phyloP scores from a whole-genome alignment of 148 eudicot species.

The Persicaria maculosa region DNA sequence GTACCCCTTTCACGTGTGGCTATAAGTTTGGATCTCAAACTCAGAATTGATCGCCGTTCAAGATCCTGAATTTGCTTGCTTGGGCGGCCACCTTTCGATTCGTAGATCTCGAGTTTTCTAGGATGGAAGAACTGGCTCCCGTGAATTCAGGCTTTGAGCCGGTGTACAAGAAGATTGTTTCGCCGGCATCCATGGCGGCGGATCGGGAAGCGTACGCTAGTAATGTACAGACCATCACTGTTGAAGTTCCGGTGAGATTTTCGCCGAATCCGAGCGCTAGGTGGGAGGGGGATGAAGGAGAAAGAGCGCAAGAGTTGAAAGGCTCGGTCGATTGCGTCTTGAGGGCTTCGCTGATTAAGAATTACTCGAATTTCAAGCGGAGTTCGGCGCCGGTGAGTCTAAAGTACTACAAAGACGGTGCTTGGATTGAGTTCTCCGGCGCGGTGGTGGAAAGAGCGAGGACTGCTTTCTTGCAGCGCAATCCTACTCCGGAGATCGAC shows the following conservation, averaged over 20 bases:
- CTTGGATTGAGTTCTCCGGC: constrained; percentile 33
- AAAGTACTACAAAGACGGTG: constrained; percentile 31
- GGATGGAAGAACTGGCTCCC: constrained; percentile 13
- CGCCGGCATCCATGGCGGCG: not conserved
- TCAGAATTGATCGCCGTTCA: constrained; percentile 14
- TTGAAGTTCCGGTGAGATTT: constrained; percentile 10
- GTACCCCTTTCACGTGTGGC: not conserved
- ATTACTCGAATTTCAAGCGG: constrained; percentile 33
- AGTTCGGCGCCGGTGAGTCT: constrained; percentile 36
- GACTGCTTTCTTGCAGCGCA: constrained; percentile 29
- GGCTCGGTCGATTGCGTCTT: constrained; percentile 6
- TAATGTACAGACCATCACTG: constrained; percentile 2
- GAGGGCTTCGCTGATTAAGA: constrained; percentile 28
- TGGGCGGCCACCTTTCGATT: constrained; percentile 3
- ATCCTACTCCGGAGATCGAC: constrained; percentile 24
- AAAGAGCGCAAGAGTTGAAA: not conserved
- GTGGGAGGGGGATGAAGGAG: not conserved
- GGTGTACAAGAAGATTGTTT: constrained; percentile 4
- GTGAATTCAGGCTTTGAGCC: constrained; percentile 20
- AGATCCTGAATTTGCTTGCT: constrained; percentile 18
- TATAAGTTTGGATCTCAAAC: constrained; percentile 1
- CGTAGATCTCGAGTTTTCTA: not conserved
- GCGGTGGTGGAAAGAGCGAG: constrained; percentile 21
- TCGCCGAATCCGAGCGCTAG: constrained; percentile 2
- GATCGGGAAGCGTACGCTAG: not conserved